Evolutionary conservation across 352 stramenopile genomes (phyloP), one percentile per base, ranked within the genome.

Genomic region (Globisporangium carolinianum): DNA sequence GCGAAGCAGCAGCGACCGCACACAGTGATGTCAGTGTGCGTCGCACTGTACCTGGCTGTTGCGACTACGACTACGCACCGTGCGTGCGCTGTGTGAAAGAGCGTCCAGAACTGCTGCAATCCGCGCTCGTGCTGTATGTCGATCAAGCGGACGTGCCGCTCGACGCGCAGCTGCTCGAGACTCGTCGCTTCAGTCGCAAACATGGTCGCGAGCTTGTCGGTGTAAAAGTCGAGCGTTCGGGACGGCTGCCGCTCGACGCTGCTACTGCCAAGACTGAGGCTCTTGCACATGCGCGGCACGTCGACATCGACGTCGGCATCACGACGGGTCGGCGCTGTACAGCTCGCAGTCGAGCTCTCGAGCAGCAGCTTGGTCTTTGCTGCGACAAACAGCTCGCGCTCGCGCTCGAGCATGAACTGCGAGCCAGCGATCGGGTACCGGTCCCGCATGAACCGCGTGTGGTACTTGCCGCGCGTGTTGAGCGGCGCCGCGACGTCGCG

Each of bases 311-410:
- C 15, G 5, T 17, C 6, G 18, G 46, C 36, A 24, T 6, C 7
- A 36, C 14, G 17, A 38, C 11, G 2, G 10, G 35, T 41, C 59
- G 10, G 11, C 3, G n/a, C 15, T 54, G 32, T 18, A 32, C 58
- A 38, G 35, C 42, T 54, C 18, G 63, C 35, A 17, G 46, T 10
- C 5, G 42, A 10, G 4, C 52, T 53, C 17, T 75, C 55, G 18
- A 91, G 66, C 17, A 91, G 51, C 12, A 91, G 58, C 51, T 83
- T 81, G 58, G 87, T 93, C 67, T 89, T 89, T 9, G 77, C 80
- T 1, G 63, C 55, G 24, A 82, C 61, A 10, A 72, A 69, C 61
- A 83, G 52, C 17, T 86, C 78, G 15, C 71, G 79, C 55, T 93
- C 72, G 47, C 73, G 79, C 66, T 93, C 80, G 43, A 87, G 63